Conservation (phyloP, 2,329 filamentous ascomycete species). For the Aspergillus hortae region DNA sequence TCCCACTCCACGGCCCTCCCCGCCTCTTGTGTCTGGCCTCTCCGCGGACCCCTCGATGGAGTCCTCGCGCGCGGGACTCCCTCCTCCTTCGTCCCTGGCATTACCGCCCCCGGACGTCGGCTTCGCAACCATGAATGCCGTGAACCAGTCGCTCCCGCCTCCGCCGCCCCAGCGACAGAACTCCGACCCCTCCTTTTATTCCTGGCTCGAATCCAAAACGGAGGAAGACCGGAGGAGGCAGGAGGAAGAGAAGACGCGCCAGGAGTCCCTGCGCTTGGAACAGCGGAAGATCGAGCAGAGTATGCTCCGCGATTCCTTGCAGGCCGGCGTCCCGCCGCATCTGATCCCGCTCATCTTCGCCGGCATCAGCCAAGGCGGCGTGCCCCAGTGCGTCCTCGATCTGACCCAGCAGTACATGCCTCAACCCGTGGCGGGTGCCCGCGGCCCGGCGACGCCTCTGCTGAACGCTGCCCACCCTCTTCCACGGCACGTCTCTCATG, state of each 20-base stretch:
- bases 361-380: slow-evolving; percentile 62
- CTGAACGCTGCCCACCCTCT: slow-evolving; percentile 18
- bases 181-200: slow-evolving; percentile 67
- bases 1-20: slow-evolving; percentile 37
- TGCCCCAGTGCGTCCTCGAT: slow-evolving; percentile 61
- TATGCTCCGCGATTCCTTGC: slow-evolving; percentile 66
- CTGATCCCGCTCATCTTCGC: slow-evolving; percentile 74
- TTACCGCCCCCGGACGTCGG: slow-evolving; percentile 45
- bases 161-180: slow-evolving; percentile 65
- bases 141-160: slow-evolving; percentile 56
- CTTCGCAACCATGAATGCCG: slow-evolving; percentile 31
- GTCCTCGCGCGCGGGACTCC: slow-evolving; percentile 65
- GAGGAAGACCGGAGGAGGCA: slow-evolving; percentile 65
- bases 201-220: slow-evolving; percentile 66
- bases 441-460: slow-evolving; percentile 17
- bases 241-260: slow-evolving; percentile 66
- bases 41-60: slow-evolving; percentile 57
- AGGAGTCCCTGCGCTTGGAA: slow-evolving; percentile 65
- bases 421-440: slow-evolving; percentile 24
- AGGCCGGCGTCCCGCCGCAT: slow-evolving; percentile 67
- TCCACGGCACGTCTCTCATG: slow-evolving; percentile 19
- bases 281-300: slow-evolving; percentile 70
- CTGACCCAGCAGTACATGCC: slow-evolving; percentile 66
- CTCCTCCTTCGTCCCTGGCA: slow-evolving; percentile 64
- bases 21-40: slow-evolving; percentile 31